Percentiles rank a stretch among this genome's conserved stretches.
Evolutionary conservation across 1,284 basidiomycete genomes (phyloP).

Genomic region (Sporisorium scitamineum): DNA sequence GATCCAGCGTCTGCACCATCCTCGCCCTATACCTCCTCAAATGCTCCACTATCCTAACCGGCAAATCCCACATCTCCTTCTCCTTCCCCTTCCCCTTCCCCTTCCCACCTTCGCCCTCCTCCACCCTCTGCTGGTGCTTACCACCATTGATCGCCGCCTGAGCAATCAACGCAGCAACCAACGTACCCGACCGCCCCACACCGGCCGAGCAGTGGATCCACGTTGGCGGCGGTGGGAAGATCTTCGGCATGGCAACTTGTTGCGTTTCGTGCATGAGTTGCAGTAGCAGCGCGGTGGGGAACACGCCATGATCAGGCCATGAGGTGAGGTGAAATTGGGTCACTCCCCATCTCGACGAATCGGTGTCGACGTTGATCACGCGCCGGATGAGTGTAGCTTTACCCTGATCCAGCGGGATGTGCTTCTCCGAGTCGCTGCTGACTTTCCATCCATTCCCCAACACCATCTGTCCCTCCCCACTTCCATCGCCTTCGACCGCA

Average conservation of each 20-base stretch:
- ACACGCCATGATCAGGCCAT: slow-evolving; percentile 87
- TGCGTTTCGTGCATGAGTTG: slow-evolving; percentile 41
- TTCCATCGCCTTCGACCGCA: not conserved
- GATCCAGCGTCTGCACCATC: slow-evolving; percentile 60
- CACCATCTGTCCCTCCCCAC: slow-evolving; percentile 3
- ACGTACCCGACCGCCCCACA: slow-evolving; percentile 71
- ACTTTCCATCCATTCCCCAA: slow-evolving; percentile 30
- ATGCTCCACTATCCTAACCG: slow-evolving; percentile 50
- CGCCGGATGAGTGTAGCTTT: slow-evolving; percentile 22
- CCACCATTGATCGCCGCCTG: slow-evolving; percentile 19
- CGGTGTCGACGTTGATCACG: slow-evolving; percentile 15
- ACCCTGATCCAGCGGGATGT: slow-evolving; percentile 26
- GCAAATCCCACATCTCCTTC: slow-evolving; percentile 26
- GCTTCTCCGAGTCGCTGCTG: not conserved
- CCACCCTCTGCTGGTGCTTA: too few species aligned
- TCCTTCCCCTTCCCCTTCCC: not conserved
- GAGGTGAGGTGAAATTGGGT: slow-evolving; percentile 79
- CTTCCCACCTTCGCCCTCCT: too few species aligned
- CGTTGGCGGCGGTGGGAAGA: slow-evolving; percentile 74
- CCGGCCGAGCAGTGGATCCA: slow-evolving; percentile 79
- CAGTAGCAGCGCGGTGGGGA: slow-evolving; percentile 68
- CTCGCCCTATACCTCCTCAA: slow-evolving; percentile 50
- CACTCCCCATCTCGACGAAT: slow-evolving; percentile 69
- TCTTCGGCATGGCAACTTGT: slow-evolving; percentile 62
- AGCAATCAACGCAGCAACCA: slow-evolving; percentile 71